Base-by-base conservation (phyloP, 2,329 filamentous ascomycete species). In the Cladosporium velox region DNA sequence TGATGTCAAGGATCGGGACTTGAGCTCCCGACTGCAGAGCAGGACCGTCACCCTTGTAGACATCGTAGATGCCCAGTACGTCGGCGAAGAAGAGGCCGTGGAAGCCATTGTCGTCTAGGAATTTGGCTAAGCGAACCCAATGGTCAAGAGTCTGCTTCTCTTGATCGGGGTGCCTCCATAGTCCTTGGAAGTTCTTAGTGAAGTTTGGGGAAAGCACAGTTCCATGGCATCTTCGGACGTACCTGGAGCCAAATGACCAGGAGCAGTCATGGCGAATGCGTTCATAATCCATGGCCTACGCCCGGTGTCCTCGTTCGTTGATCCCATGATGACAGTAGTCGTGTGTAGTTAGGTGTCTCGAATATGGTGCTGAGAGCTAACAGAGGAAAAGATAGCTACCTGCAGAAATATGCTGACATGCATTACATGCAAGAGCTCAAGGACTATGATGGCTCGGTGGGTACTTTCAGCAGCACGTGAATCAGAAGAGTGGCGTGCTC, bases 1-100 rank as follows among this genome's bases (percentile, higher is more conserved):
- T 69, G 26, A 72, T 67, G 74, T 91, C 88, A 65, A 88, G 89
- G 15, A 90, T 85, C 0, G 89, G 88, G 81, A 87, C 90, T 75
- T 91, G 88, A 0, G 88, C 86, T 3, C 86, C 88, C 0, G 87
- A 86, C 0, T 82, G 73, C 59, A 89, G 83, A 0, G 87, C 86
- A 0, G 88, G 70, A 6, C 66, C 71, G 55, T 62, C 65, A 0
- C 78, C 79, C 34, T 79, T 78, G 74, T 83, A 83, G 26, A 82
- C 79, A 67, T 82, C 81, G 70, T 82, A 82, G 24, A 78, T 77
- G 2, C 81, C 81, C 0, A 84, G 75, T 2, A 83, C 79, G 66
- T 84, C 83, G 4, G 83, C 83, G 57, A 85, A 79, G 74, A 85
- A 85, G 51, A 85, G 79, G 12, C 79, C 81, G 66, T 84, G 82